These are phyloP conservation scores for Pneumocystis oryctolagi DNA, from an alignment of 1,139 yeast species.

Conservation along the genomic window DNA sequence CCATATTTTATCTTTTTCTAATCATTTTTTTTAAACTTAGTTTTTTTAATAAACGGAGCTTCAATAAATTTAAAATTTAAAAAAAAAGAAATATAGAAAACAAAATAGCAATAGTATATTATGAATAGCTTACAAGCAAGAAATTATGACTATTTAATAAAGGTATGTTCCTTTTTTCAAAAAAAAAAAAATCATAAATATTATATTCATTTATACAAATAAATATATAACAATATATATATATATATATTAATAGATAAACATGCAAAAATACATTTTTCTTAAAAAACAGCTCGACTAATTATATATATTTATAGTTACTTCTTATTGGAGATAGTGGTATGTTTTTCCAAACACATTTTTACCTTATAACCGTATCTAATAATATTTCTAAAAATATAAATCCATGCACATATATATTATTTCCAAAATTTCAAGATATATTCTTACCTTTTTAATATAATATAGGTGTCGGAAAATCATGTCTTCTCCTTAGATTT, in stretches of 20 bases:
- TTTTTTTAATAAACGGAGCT: background rate
- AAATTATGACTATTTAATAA: background rate
- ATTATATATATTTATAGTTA: background rate
- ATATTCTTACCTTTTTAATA: background rate
- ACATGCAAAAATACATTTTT: background rate
- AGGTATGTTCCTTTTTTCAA: background rate
- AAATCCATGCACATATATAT: background rate
- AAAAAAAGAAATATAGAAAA: background rate
- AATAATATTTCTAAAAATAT: background rate
- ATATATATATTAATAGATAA: background rate
- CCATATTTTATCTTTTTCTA: background rate
- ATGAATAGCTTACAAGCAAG: background rate
- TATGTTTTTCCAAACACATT: background rate
- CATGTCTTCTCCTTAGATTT: slow-evolving; percentile 82
- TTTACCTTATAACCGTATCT: background rate
- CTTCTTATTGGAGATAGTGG: background rate
- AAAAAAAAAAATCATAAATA: background rate
- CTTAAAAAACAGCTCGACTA: background rate
- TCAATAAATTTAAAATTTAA: background rate
- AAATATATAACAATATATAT: background rate
- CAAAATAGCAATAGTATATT: background rate
- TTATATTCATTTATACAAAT: background rate
- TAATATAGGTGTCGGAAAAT: slow-evolving; percentile 69
- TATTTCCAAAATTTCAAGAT: background rate
- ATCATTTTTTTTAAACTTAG: background rate